Base-by-base conservation (phyloP, 345 rosid species). In the Salix brachista region DNA sequence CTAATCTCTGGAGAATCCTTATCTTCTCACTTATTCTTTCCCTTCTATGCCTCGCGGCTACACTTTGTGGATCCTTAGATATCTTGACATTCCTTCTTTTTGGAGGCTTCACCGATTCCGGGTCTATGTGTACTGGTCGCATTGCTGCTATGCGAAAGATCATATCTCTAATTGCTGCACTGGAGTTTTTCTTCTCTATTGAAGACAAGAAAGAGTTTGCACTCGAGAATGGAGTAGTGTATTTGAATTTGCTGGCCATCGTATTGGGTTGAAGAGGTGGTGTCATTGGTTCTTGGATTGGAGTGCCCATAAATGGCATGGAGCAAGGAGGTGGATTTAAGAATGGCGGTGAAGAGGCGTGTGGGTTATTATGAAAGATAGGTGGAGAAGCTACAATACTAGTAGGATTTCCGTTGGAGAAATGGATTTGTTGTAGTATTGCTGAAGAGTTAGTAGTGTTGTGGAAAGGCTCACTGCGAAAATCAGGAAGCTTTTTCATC, bases 31-130 rank as follows among this genome's bases (percentile, higher is more conserved):
- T 92, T 72, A 94, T 90, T 81, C 91, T 84, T 78, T 92, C 98
- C 79, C 98, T 86, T 65, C 97, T 75, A 58, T 91, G 98, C 77
- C 97, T 81, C 16, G 98, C 97, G 4, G 97, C 98, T 58, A 94
- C 93, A 76, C 98, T 94, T 73, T 92, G 96, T 3, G 98, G 98
- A 78, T 94, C 98, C 85, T 94, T 94, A 0, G 97, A 94, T 83
- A 92, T 94, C 87, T 86, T 89, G 36, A 94, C 96, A 80, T 92
- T 94, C 81, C 92, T 83, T 76, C 98, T 87, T 76, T 88, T 92
- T 0, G 97, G 98, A 21, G 96, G 95, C 86, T 90, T 94, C 2
- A 94, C 73, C 0, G 98, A 85, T 78, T 92, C 96, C 0, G 97
- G 98, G 83, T 94, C 98, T 84, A 92, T 81, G 72, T 92, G 93